Conservation (phyloP, 1,284 basidiomycete species). For the Tilletia caries region DNA sequence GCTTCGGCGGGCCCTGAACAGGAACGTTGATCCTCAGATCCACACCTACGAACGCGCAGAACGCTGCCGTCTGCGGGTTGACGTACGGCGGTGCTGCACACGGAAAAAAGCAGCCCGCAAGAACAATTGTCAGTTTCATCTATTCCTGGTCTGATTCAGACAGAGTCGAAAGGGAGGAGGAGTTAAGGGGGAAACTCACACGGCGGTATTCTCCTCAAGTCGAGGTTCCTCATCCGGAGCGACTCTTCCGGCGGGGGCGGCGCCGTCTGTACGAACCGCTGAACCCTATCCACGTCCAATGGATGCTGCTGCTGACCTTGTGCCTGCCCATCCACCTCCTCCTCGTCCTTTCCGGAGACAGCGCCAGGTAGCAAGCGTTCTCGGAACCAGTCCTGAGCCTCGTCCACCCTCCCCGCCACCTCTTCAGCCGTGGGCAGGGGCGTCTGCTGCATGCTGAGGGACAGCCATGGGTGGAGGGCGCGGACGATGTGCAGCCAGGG, state of each 20-base stretch:
- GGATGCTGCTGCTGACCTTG: neutral
- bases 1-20: neutral
- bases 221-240: constrained; percentile 12
- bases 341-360: constrained; percentile 54
- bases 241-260: constrained; percentile 19
- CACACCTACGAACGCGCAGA: constrained; percentile 74
- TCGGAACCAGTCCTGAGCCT: constrained; percentile 58
- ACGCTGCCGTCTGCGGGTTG: constrained; percentile 85
- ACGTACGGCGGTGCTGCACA: constrained; percentile 69
- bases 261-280: constrained; percentile 41
- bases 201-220: neutral
- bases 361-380: too few relatives aligned
- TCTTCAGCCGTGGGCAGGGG: constrained; percentile 64
- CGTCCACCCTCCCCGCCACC: constrained; percentile 42
- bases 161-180: neutral
- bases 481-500: constrained; percentile 90
- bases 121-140: too few relatives aligned
- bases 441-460: constrained; percentile 59
- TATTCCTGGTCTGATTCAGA: too few relatives aligned
- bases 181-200: neutral
- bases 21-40: constrained; percentile 72
- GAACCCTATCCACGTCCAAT: constrained; percentile 27
- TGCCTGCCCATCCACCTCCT: constrained; percentile 41
- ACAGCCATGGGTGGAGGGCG: constrained; percentile 76
- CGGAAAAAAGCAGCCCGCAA: too few relatives aligned